Base-by-base conservation (phyloP, 2,329 filamentous ascomycete species). In the Alternaria sp. region DNA sequence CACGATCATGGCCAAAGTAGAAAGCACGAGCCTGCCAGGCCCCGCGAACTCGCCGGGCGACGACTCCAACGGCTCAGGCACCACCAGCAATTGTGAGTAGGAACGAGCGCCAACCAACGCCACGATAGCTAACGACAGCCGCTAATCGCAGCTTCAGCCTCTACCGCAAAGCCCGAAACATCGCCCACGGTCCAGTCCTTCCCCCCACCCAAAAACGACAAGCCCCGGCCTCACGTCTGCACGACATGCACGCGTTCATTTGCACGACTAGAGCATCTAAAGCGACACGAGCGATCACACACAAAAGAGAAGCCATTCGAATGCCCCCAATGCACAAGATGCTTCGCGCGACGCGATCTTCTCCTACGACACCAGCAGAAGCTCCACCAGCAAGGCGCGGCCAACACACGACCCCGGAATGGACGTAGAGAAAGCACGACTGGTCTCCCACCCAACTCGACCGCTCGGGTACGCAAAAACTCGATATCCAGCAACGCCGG, bases 251-350 rank as follows among this genome's bases (percentile, higher is more conserved):
- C 89, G 73, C 89, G 95, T 67, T 96, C 92, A 32, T 99, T 99
- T 79, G 95, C 95, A 59, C 89, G 95, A 62, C 83, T 99, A 71
- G 95, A 99, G 81, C 95, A 99, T 79, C 83, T 99, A 68, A 99
- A 99, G 83, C 91, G 95, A 62, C 95, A 99, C 80, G 95, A 98
- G 81, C 88, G 95, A 64, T 97, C 93, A n/a, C 94, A 97, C 78
- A 97, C 94, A 44, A 97, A 99, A 79, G 94, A 99, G 82, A 99
- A 99, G 84, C 95, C 95, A 1, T 99, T 99, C 72, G 93, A 97
- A 80, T 99, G 95, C 74, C 92, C 93, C 28, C 93, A 98, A 79
- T 99, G 95, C 80, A 87, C 92, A 38, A 85, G 95, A 81, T 98
- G 95, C 81, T 99, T 99, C 80, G 95, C 95, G 61, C 89, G 95